Percentiles rank a stretch among this genome's conserved stretches.
phyloP scores from a whole-genome alignment of 352 stramenopile genomes.

The Phytopythium boreale region DNA sequence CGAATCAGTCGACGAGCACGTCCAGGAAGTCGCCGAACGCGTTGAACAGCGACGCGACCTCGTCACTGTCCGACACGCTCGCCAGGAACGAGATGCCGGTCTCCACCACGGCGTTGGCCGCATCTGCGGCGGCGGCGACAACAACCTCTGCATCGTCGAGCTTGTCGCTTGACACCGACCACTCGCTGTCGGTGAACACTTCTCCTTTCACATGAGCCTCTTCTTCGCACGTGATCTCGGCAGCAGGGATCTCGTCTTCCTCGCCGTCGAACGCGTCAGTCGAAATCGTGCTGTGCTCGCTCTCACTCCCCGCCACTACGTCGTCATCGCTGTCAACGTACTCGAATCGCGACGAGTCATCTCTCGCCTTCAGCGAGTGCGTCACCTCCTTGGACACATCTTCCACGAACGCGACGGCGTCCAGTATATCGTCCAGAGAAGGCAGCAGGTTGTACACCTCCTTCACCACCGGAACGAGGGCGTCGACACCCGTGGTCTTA shows the following conservation, averaged over 20 bases:
- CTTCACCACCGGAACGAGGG: conserved; percentile 40
- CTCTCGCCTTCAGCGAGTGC: conserved; percentile 8
- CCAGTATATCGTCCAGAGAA: conserved; percentile 59
- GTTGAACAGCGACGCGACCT: conserved; percentile 62
- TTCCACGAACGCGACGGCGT: conserved; percentile 47
- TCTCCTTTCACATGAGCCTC: background rate
- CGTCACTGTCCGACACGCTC: conserved; percentile 55
- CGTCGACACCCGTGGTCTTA: conserved; percentile 37
- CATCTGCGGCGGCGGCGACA: background rate
- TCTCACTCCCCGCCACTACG: conserved; percentile 5
- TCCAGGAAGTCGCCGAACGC: conserved; percentile 71
- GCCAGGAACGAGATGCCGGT: conserved; percentile 50
- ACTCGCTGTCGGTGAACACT: background rate
- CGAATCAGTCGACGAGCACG: conserved; percentile 46
- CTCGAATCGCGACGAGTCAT: conserved; percentile 29
- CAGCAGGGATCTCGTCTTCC: conserved; percentile 10
- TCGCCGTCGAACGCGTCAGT: conserved; percentile 15
- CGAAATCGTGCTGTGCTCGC: conserved; percentile 14
- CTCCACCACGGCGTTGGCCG: conserved; percentile 31
- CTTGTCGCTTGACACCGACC: background rate
- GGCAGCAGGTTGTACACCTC: conserved; percentile 54
- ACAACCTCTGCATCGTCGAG: background rate
- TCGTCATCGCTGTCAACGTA: conserved; percentile 23
- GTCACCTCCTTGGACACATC: conserved; percentile 64
- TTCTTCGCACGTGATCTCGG: background rate